Conservation (phyloP, 1,284 basidiomycete genomes). For the Rhodotorula sp. region DNA sequence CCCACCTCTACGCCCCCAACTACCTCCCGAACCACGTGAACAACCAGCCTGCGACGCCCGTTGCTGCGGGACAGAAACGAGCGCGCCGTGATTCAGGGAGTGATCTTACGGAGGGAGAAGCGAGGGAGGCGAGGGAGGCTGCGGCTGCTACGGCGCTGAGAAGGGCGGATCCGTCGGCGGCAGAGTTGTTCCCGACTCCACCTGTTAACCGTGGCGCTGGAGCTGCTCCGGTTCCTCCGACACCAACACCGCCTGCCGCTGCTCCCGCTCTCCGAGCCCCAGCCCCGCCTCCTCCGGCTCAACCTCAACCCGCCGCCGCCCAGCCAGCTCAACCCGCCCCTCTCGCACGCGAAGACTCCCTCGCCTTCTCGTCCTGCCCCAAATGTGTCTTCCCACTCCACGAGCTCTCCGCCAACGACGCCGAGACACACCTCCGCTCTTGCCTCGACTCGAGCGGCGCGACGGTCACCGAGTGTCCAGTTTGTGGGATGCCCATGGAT, state of each 20-base stretch:
- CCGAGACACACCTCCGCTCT: conserved; percentile 17
- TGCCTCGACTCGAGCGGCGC: conserved; percentile 17
- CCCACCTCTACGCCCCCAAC: not conserved
- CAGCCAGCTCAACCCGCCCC: not conserved
- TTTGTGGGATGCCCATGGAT: conserved; percentile 1
- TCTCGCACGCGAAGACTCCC: not conserved
- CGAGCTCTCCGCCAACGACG: not conserved
- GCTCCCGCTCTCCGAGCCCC: not conserved
- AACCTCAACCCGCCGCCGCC: not conserved
- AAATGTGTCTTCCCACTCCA: conserved; percentile 10
- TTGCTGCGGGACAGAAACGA: no score
- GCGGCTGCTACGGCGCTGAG: no score
- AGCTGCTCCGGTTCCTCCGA: not conserved
- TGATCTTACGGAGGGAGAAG: no score
- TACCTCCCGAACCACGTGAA: not conserved
- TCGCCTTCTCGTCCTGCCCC: conserved; percentile 8
- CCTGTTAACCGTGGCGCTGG: not conserved
- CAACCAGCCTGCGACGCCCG: no score
- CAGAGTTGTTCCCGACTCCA: no score
- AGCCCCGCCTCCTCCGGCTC: not conserved
- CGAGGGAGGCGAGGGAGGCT: no score
- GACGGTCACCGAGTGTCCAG: conserved; percentile 13
- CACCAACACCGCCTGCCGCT: not conserved
- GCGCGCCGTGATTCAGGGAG: no score
- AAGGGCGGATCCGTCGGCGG: no score